Evolutionary conservation across 225 moss, liverwort and hornwort genomes (phyloP).

Genomic region (Thuidium tamariscinum): DNA sequence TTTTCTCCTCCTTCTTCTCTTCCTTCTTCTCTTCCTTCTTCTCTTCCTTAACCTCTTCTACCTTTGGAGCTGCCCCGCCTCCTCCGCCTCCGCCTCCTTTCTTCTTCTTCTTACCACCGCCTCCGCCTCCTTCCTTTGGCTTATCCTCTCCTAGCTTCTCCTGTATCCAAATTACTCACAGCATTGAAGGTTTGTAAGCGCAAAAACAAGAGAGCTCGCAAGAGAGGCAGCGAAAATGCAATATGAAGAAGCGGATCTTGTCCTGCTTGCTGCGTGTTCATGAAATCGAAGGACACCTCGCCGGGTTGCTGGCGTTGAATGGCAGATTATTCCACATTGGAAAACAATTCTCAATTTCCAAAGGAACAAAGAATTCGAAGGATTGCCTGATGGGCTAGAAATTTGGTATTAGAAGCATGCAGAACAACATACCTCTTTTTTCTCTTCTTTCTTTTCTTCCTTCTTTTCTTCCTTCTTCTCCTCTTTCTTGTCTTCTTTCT

Average conservation of each 20-base stretch:
- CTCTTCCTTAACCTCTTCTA: not conserved
- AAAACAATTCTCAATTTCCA: too few relatives aligned
- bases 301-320: not conserved
- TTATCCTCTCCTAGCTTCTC: slow-evolving; percentile 34
- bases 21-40: not conserved
- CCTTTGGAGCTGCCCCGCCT: not conserved
- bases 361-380: not conserved
- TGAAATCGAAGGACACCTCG: not conserved
- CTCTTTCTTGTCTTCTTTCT: slow-evolving; percentile 9
- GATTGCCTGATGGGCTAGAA: not conserved
- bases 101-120: slow-evolving; percentile 32
- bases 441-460: not conserved
- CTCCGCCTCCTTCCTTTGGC: slow-evolving; percentile 23
- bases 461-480: not conserved
- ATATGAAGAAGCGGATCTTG: not conserved
- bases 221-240: not conserved
- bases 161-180: not conserved
- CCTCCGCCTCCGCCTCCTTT: slow-evolving; percentile 6
- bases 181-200: not conserved
- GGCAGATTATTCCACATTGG: not conserved
- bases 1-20: not conserved
- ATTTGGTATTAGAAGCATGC: not conserved
- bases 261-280: not conserved
- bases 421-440: slow-evolving; percentile 9
- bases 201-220: not conserved